Conservation (phyloP, 2,329 filamentous ascomycete genomes). For the Xylariaceae sp. region DNA sequence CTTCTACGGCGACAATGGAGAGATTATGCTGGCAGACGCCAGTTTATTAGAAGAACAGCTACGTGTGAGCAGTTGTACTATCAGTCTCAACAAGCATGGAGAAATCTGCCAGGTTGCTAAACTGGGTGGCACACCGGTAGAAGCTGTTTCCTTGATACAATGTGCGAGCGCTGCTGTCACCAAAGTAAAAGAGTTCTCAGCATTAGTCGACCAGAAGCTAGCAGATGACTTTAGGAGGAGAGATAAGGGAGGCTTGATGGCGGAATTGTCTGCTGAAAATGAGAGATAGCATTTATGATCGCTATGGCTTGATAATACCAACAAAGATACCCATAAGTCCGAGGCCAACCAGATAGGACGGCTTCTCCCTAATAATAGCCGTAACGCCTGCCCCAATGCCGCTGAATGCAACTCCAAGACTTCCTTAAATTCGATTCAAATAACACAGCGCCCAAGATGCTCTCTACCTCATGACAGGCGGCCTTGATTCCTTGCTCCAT, state of each 20-base stretch:
- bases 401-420: constrained; percentile 36
- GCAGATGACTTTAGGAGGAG: constrained; percentile 78
- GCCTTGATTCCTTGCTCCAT: constrained; percentile 94
- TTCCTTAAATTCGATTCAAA: constrained; percentile 25
- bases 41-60: constrained; percentile 78
- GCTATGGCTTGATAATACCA: constrained; percentile 25
- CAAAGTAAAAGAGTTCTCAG: constrained; percentile 82
- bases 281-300: constrained; percentile 62
- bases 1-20: constrained; percentile 76
- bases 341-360: constrained; percentile 25
- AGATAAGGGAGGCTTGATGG: constrained; percentile 78
- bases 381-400: constrained; percentile 36
- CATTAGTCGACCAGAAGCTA: constrained; percentile 73
- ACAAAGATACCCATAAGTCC: constrained; percentile 46
- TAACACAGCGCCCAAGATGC: constrained; percentile 8
- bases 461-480: constrained; percentile 83
- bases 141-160: constrained; percentile 77
- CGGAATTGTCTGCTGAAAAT: constrained; percentile 83
- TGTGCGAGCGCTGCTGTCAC: constrained; percentile 76
- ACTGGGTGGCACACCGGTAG: constrained; percentile 80
- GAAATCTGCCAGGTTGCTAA: constrained; percentile 93
- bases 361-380: constrained; percentile 23
- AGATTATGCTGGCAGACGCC: constrained; percentile 74
- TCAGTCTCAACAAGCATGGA: constrained; percentile 87
- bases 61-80: constrained; percentile 73